A percentile compares a stretch with the other conserved stretches of the same genome.
These are phyloP conservation scores for Trebouxia sp. DNA, from an alignment of 139 green algal species.

Conservation along the genomic window DNA sequence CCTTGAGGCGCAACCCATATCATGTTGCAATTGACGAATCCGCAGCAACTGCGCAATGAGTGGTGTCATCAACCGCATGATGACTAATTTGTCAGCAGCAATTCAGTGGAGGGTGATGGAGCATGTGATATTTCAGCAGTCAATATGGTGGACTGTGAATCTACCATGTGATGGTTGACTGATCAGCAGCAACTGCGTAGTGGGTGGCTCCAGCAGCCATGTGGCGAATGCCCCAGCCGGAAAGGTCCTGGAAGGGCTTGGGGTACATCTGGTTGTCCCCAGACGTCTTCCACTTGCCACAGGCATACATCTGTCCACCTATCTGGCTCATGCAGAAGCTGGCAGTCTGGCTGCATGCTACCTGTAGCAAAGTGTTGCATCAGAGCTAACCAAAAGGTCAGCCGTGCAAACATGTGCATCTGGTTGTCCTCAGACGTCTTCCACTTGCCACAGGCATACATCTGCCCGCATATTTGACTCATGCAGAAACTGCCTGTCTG, in stretches of 20 bases:
- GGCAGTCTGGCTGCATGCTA: conserved; percentile 57
- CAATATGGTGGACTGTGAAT: no score
- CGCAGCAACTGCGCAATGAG: no score
- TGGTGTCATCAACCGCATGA: no score
- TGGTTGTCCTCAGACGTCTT: no score
- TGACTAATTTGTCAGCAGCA: no score
- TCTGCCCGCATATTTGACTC: not conserved
- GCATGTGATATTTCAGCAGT: no score
- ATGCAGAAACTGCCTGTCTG: not conserved
- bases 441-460: no score
- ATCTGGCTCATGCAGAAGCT: conserved; percentile 71
- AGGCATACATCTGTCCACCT: conserved; percentile 85
- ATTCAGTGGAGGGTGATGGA: no score
- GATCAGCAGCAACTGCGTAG: conserved; percentile 80
- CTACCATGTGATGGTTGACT: conserved; percentile 80
- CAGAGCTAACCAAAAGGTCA: not conserved
- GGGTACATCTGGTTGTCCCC: conserved; percentile 93
- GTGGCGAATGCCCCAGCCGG: conserved; percentile 83
- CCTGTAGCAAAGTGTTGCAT: conserved; percentile 12
- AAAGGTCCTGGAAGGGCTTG: conserved; percentile 63
- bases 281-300: conserved; percentile 77
- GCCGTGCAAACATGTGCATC: not conserved
- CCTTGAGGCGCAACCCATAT: no score
- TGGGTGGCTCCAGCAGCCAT: conserved; percentile 64
- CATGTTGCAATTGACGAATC: no score